A percentile compares a stretch with the other conserved stretches of the same genome.
phyloP scores from a whole-genome alignment of 345 rosid genomes.

The Gossypium sturtianum region DNA sequence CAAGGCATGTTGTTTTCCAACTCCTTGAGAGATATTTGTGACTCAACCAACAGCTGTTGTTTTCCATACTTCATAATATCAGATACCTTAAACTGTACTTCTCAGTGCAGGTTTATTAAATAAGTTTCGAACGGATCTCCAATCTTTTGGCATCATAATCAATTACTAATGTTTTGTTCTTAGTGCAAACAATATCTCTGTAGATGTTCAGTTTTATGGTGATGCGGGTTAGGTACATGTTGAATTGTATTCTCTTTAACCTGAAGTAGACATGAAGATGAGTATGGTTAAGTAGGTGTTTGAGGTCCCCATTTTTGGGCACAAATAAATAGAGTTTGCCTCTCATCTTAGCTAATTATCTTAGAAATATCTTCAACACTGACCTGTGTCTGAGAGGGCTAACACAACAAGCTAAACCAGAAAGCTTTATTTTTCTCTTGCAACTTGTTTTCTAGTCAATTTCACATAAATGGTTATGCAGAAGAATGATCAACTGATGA shows the following conservation, averaged over 20 bases:
- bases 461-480: background rate
- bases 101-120: too few relatives aligned
- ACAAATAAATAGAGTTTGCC: background rate
- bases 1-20: background rate
- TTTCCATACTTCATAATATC: background rate
- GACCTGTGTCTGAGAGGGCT: background rate
- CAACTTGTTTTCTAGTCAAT: background rate
- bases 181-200: too few relatives aligned
- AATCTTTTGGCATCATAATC: background rate
- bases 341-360: background rate
- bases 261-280: too few relatives aligned
- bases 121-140: too few relatives aligned
- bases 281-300: background rate
- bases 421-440: background rate
- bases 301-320: background rate
- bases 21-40: background rate
- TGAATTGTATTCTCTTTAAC: background rate
- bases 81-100: too few relatives aligned
- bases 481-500: slow-evolving; percentile 38
- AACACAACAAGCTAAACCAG: background rate
- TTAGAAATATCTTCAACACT: background rate
- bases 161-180: background rate
- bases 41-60: background rate
- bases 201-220: background rate
- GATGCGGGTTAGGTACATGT: background rate